Base-by-base conservation (phyloP, 768 basidiomycete genomes). In the Suillus subaureus region DNA sequence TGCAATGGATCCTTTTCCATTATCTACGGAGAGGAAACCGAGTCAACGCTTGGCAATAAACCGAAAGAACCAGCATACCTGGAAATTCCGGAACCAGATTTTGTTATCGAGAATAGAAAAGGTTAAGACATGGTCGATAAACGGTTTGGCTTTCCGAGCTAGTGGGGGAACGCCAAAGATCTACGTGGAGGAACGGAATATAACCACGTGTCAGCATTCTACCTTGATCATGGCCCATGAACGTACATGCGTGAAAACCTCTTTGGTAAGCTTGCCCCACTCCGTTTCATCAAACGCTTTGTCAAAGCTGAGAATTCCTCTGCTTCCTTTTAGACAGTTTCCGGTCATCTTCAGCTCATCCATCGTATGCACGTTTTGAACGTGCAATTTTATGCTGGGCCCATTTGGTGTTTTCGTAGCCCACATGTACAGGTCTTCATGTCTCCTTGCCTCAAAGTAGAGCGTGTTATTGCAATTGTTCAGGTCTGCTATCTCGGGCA, bases 311-410 rank as follows among this genome's bases (percentile, higher is more conserved):
- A 99, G 79, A 62, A 99, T 80, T 6, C 96, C 97, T 62, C 97
- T 82, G 72, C 93, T 93, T 21, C 97, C 97, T 79, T 97, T 97
- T 70, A 99, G 79, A 78, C 97, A 99, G 77, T 99, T 99, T 39
- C 97, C 97, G 8, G 96, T 97, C 96, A 99, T 93, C 82, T 99
- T 99, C 69, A 99, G 84, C 78, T 99, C 97, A 79, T 99, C 97
- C 97, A 99, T 99, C 51, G 97, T 99, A 77, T 99, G 97, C 63
- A 97, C 85, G 74, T 99, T 99, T 79, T 97, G 96, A 18, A 98
- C 97, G 74, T 99, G 97, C 83, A 98, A 85, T 78, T 98, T 98
- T 74, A 96, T 88, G 73, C 93, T 96, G 16, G 97, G 97, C 12
- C 97, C 97, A 73, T 99, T 99, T 26, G 97, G 97, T 42, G 96